Evolutionary conservation across 1,284 basidiomycete genomes (phyloP).

Genomic region (Ganoderma multipileum): DNA sequence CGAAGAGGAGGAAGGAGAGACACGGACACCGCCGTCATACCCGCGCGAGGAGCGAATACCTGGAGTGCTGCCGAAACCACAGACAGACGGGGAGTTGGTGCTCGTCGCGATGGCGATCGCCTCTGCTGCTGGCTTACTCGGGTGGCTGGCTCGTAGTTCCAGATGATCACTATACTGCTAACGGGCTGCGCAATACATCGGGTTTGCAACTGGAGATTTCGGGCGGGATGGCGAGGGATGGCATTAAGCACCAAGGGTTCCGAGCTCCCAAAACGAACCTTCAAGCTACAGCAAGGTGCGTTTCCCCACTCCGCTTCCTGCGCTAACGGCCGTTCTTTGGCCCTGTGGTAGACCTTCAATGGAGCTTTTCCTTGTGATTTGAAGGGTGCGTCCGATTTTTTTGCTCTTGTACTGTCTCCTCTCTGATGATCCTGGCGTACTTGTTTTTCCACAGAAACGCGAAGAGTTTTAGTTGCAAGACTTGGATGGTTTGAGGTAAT

Average conservation of each 20-base stretch:
- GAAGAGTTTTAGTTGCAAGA: neutral
- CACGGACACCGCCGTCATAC: constrained; percentile 6
- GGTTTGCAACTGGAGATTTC: constrained; percentile 9
- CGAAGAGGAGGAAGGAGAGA: constrained; percentile 13
- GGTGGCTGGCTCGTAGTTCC: constrained; percentile 38
- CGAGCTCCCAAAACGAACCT: neutral
- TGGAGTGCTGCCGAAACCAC: constrained; percentile 17
- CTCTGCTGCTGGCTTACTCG: constrained; percentile 33
- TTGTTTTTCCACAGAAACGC: neutral
- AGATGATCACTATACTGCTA: constrained; percentile 18
- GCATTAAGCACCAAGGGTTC: neutral
- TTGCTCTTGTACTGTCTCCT: neutral
- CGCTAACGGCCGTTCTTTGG: no score
- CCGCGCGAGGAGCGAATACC: constrained; percentile 18
- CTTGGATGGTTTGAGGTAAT: neutral
- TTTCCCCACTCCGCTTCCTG: neutral
- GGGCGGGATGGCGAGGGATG: neutral
- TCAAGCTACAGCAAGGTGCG: neutral
- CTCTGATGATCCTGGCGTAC: neutral
- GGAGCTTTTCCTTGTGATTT: neutral
- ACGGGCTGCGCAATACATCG: constrained; percentile 14
- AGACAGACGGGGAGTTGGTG: constrained; percentile 27
- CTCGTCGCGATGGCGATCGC: constrained; percentile 30
- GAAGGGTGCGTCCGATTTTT: neutral
- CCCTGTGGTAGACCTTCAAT: neutral